Evolutionary conservation across 2,329 filamentous ascomycete genomes (phyloP), one percentile per base, ranked within the genome.

Genomic region (Teratosphaeria nubilosa): DNA sequence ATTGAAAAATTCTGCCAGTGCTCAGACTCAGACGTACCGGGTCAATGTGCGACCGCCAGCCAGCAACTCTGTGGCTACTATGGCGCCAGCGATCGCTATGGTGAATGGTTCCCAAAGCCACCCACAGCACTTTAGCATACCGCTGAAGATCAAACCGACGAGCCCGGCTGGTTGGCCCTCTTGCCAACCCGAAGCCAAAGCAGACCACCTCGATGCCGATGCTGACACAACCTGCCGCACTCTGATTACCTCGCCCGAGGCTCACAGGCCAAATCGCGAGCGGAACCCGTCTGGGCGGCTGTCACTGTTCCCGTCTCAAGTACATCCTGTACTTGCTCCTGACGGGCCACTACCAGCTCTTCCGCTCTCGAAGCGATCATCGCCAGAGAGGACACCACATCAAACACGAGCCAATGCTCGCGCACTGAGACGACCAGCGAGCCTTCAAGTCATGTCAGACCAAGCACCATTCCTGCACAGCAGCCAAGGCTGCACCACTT

Each of bases 361-460:
- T 10, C n/a, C 41, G 6, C 41, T 22, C 41, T 5, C 20, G 4
- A 48, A 48, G n/a, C 41, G n/a, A 5, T 14, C 50, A n/a, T 25
- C 27, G 25, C 10, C 51, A 5, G 25, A 30, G 20, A 25, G 51
- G 31, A 30, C 20, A 10, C 51, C 20, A 20, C 20, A 6, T n/a
- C 50, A 41, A 48, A 2, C 50, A 9, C 56, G 25, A 45, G 20
- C 22, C 20, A 57, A 45, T 25, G 24, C 14, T n/a, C 41, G 27
- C 13, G 10, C 37, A 30, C 68, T 77, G 20, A 71, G 72, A 51
- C 73, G 76, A 20, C 76, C 76, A 13, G 69, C 69, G 16, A 77
- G 74, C 31, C 70, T 79, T 34, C 76, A 78, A 60, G 72, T 78
- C 51, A 71, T 74, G 30, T 68, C 75, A 10, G 68, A 73, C 51